Percentiles rank a stretch among this genome's conserved stretches.
Conservation (phyloP, 2,329 filamentous ascomycete genomes). For the Fusarium buxicola region DNA sequence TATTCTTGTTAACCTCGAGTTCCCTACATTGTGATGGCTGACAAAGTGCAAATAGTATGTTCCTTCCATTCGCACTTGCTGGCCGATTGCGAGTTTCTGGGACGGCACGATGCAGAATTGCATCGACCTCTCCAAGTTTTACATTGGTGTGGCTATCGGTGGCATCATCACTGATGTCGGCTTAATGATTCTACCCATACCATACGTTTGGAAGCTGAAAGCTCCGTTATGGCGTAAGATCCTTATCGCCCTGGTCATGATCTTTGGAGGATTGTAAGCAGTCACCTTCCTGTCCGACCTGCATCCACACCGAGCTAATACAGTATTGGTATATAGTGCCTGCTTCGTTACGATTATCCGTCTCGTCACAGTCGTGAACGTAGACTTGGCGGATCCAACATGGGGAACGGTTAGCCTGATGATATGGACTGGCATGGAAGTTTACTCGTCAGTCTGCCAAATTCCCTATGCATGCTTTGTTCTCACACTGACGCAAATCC, state of each 20-base stretch:
- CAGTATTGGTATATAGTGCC: rapidly evolving
- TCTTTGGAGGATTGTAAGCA: conserved; percentile 17
- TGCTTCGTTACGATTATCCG: conserved; percentile 16
- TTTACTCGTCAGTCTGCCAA: neutral
- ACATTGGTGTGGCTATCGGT: conserved; percentile 12
- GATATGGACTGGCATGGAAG: conserved; percentile 15
- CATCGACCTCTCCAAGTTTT: conserved; percentile 16
- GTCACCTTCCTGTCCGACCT: rapidly evolving
- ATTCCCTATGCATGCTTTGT: rapidly evolving
- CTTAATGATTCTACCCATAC: conserved; percentile 3
- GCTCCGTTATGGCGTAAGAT: conserved; percentile 4
- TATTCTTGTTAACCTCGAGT: too few species aligned
- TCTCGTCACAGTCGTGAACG: conserved; percentile 2
- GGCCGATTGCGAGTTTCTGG: conserved; percentile 9
- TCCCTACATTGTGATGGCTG: neutral
- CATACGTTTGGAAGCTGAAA: conserved; percentile 6
- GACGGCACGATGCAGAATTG: conserved; percentile 16
- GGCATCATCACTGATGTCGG: conserved; percentile 15
- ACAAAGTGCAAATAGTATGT: neutral
- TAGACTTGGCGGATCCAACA: conserved; percentile 5
- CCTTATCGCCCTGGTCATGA: conserved; percentile 4
- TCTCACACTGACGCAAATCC: rapidly evolving
- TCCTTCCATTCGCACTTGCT: conserved; percentile 15
- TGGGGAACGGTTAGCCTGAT: conserved; percentile 12
- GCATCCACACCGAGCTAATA: neutral